phyloP scores from a whole-genome alignment of 2,329 filamentous ascomycete species.

The Neofusicoccum laricinum region DNA sequence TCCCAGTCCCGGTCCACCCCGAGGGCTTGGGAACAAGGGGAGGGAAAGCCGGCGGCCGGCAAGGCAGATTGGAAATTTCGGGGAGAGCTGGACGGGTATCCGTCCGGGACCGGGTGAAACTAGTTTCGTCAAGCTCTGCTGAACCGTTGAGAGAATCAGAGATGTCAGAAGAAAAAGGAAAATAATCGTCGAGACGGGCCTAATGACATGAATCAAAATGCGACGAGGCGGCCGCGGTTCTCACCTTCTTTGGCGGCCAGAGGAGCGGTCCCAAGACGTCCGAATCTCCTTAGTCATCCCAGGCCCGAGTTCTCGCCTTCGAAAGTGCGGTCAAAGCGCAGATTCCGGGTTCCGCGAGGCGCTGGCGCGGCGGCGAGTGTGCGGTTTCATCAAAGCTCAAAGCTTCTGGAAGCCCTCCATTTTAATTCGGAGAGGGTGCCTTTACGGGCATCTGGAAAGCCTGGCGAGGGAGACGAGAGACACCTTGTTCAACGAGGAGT shows the following conservation, averaged over 20 bases:
- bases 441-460: background rate
- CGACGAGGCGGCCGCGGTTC: background rate
- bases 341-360: conserved; percentile 8
- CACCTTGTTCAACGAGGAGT: background rate
- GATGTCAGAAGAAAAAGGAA: background rate
- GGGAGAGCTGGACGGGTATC: background rate
- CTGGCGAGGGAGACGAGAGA: background rate
- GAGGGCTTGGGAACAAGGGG: conserved; percentile 3
- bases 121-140: background rate
- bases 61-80: conserved; percentile 10
- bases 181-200: background rate
- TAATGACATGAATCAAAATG: background rate
- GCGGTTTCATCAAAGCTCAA: conserved; percentile 8
- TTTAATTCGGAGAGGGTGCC: background rate
- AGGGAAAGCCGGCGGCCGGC: background rate
- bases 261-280: background rate
- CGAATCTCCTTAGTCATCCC: background rate
- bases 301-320: conserved; percentile 7
- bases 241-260: background rate
- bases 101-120: background rate
- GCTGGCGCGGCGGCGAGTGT: background rate
- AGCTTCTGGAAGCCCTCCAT: conserved; percentile 9
- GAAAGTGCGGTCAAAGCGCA: conserved; percentile 11
- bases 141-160: background rate
- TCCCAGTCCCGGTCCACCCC: conserved; percentile 8